Conservation (phyloP, 441 rosid genomes). For the Croton laevigatus region DNA sequence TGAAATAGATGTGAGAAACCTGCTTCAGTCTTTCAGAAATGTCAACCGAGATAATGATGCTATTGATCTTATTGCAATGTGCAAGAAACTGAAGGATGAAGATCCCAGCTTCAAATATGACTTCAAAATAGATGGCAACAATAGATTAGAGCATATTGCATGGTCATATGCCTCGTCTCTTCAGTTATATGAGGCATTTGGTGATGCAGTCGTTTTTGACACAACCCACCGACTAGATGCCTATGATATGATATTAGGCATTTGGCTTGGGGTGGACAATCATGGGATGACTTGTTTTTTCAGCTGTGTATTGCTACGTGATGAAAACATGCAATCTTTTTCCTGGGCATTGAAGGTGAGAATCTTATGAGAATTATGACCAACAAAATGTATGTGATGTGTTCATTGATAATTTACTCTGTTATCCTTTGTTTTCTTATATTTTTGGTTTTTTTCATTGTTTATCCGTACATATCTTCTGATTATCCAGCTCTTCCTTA, state of each 20-base stretch:
- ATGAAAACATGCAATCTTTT: constrained; percentile 57
- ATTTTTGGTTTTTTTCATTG: neutral
- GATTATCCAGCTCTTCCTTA: neutral
- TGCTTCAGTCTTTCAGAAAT: constrained; percentile 54
- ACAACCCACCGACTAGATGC: constrained; percentile 54
- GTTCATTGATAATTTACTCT: constrained; percentile 6
- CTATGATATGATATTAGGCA: constrained; percentile 57
- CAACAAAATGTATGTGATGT: too few relatives aligned
- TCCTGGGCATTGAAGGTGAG: constrained; percentile 66
- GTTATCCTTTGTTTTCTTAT: neutral
- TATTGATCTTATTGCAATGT: constrained; percentile 55
- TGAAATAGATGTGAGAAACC: constrained; percentile 61
- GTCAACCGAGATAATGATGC: constrained; percentile 49
- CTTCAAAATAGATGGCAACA: constrained; percentile 50
- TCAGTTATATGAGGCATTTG: constrained; percentile 45
- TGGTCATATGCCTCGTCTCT: constrained; percentile 57
- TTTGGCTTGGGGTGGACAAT: constrained; percentile 66
- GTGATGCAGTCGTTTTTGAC: constrained; percentile 60
- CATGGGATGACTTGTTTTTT: constrained; percentile 53
- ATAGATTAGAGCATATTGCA: constrained; percentile 52
- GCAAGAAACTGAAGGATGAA: constrained; percentile 57
- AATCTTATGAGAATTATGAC: constrained; percentile 5
- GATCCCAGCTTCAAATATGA: constrained; percentile 50
- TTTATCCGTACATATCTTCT: neutral
- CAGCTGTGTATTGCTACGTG: constrained; percentile 50